phyloP scores from a whole-genome alignment of 2,329 filamentous ascomycete species.

The Sordariomycetes sp. region DNA sequence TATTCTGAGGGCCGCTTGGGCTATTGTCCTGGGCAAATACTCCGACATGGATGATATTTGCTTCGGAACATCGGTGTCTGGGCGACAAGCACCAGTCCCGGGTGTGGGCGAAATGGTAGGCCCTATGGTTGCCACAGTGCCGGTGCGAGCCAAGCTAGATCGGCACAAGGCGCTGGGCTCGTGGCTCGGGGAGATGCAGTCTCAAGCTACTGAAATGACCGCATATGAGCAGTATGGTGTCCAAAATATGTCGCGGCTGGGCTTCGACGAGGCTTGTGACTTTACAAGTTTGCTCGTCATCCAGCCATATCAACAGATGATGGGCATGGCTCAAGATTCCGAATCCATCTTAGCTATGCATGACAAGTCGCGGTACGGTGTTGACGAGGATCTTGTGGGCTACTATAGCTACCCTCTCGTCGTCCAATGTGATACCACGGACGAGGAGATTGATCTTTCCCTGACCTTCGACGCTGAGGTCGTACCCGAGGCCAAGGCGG shows the following conservation, averaged over 20 bases:
- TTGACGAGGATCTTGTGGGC: not conserved
- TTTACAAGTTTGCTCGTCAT: constrained; percentile 12
- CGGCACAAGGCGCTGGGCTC: constrained; percentile 3
- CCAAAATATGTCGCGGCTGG: constrained; percentile 11
- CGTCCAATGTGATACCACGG: not conserved
- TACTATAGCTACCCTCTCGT: not conserved
- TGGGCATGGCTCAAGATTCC: constrained; percentile 10
- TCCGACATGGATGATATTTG: constrained; percentile 18
- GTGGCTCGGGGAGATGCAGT: constrained; percentile 7
- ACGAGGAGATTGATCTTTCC: not conserved
- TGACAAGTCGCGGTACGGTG: not conserved
- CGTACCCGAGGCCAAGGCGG: not conserved
- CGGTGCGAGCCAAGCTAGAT: constrained; percentile 5
- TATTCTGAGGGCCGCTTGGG: constrained; percentile 5
- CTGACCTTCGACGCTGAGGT: constrained; percentile 4
- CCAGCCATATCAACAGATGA: constrained; percentile 4
- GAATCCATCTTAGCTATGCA: not conserved
- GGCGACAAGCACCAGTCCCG: constrained; percentile 8
- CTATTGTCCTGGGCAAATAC: constrained; percentile 14
- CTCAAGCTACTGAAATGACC: constrained; percentile 9
- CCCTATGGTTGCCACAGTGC: constrained; percentile 8
- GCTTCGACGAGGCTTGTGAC: constrained; percentile 9
- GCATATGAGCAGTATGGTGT: constrained; percentile 12
- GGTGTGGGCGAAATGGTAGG: constrained; percentile 10
- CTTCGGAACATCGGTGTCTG: constrained; percentile 8